Conservation (phyloP, 176 grass and related monocot genomes). For the Oryza nivara region DNA sequence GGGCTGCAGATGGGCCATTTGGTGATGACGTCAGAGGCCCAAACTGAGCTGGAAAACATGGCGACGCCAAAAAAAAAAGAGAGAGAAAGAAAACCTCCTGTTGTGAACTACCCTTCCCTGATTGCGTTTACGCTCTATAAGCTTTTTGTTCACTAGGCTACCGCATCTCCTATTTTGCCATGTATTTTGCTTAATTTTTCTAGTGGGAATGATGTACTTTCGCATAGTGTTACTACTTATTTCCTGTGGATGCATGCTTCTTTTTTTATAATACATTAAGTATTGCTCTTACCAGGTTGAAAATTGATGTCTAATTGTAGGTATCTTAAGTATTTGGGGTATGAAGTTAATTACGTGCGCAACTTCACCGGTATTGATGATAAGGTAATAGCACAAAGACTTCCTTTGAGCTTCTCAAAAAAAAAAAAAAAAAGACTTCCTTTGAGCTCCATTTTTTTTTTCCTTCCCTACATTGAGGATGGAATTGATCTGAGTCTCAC, state of each 20-base stretch:
- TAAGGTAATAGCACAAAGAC: slow-evolving; percentile 59
- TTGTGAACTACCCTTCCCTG: no score
- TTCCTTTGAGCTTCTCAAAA: not conserved
- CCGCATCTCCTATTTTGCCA: not conserved
- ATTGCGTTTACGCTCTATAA: no score
- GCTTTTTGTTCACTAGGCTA: not conserved
- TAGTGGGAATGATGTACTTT: not conserved
- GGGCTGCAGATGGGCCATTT: no score
- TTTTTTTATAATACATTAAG: not conserved
- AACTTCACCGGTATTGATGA: slow-evolving; percentile 98
- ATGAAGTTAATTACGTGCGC: slow-evolving; percentile 83
- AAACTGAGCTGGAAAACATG: no score
- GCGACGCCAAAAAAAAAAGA: no score
- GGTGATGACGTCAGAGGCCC: no score
- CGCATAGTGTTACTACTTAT: no score
- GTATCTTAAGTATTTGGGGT: slow-evolving; percentile 75
- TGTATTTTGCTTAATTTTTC: not conserved
- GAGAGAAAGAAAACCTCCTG: no score
- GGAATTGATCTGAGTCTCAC: not conserved
- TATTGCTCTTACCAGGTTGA: not conserved
- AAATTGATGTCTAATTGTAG: slow-evolving; percentile 46
- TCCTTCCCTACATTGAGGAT: not conserved
- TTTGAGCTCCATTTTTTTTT: not conserved
- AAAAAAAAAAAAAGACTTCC: not conserved
- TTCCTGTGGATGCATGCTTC: not conserved